Base-by-base conservation (phyloP, 805 yeast genomes). In the Candida quercuum region DNA sequence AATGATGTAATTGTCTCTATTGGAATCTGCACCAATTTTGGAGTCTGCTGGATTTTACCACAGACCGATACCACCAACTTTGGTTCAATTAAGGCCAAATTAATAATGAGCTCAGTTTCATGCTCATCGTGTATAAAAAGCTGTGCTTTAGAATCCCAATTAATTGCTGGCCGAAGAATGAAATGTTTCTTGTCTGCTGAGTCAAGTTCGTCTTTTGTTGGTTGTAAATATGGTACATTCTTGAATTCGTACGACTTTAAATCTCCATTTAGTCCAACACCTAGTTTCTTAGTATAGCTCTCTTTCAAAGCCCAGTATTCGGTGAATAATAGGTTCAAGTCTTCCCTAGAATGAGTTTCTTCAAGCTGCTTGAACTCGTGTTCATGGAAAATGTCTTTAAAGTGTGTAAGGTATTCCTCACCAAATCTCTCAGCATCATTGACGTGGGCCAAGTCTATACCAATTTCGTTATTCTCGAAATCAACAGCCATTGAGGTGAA, bases 241-340 rank as follows among this genome's bases (percentile, higher is more conserved):
- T 54, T 47, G 35, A 62, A 59, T 42, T 61, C 54, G 24, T 63
- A 54, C 1, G 43, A 31, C 2, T 38, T 27, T 22, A 67, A 42
- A 35, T 63, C 59, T 22, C 59, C 56, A 37, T 63, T 63, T 12
- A 77, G 54, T 0, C 95, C 94, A 14, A 68, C 58, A 0, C 94
- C 95, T 3, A 71, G 48, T 27, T 69, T 72, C 49, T 86, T 86
- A 6, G 85, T 71, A 50, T 76, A 82, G 16, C 86, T 76, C 54
- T 86, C 95, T 52, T 86, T 86, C 37, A 86, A 56, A 0, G 95
- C 83, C 95, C 95, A 86, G 25, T 71, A 66, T 28, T 75, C 76
- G 15, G 81, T 72, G 47, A 81, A 72, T 2, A 63, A 45, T 7
- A 60, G 59, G 36, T 61, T 51, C 5, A 41, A 18, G 0, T 38